Conservation (phyloP, 306 rosid genomes). For the Psophocarpus tetragonolobus region DNA sequence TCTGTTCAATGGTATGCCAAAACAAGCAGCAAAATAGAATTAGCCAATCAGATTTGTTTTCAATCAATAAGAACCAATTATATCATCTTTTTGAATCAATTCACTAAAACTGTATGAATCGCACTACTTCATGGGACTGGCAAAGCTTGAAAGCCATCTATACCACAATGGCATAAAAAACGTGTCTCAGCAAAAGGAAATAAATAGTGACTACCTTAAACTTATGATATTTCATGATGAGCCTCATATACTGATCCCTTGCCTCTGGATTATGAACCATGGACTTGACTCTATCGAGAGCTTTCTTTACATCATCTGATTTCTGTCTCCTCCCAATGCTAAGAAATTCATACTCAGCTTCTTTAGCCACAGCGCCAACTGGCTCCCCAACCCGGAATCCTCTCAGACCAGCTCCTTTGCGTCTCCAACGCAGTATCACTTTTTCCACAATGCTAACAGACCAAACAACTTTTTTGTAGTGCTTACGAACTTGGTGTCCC, state of each 20-base stretch:
- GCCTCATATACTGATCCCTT: slow-evolving; percentile 68
- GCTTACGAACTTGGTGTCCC: slow-evolving; percentile 75
- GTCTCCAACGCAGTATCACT: slow-evolving; percentile 77
- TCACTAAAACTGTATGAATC: neutral
- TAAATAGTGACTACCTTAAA: slow-evolving; percentile 42
- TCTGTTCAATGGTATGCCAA: slow-evolving; percentile 31
- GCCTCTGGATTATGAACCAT: slow-evolving; percentile 70
- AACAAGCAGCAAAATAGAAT: slow-evolving; percentile 11
- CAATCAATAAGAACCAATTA: neutral
- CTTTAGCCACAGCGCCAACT: slow-evolving; percentile 36
- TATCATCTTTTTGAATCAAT: slow-evolving; percentile 11
- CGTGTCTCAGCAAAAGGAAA: neutral
- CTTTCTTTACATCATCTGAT: slow-evolving; percentile 61
- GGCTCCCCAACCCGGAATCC: slow-evolving; percentile 55
- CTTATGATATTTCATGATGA: slow-evolving; percentile 50
- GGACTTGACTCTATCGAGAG: slow-evolving; percentile 66
- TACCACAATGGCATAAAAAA: neutral
- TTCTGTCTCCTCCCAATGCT: slow-evolving; percentile 67
- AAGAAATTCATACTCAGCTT: slow-evolving; percentile 59
- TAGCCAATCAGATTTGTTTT: neutral
- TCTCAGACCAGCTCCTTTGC: slow-evolving; percentile 65
- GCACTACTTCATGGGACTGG: neutral
- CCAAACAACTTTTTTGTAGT: slow-evolving; percentile 67
- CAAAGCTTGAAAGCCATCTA: neutral
- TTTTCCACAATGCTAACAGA: slow-evolving; percentile 75